Percentiles rank a stretch among this genome's conserved stretches.
Evolutionary conservation across 1,284 basidiomycete genomes (phyloP).

Genomic region (Microbotryum scabiosae): DNA sequence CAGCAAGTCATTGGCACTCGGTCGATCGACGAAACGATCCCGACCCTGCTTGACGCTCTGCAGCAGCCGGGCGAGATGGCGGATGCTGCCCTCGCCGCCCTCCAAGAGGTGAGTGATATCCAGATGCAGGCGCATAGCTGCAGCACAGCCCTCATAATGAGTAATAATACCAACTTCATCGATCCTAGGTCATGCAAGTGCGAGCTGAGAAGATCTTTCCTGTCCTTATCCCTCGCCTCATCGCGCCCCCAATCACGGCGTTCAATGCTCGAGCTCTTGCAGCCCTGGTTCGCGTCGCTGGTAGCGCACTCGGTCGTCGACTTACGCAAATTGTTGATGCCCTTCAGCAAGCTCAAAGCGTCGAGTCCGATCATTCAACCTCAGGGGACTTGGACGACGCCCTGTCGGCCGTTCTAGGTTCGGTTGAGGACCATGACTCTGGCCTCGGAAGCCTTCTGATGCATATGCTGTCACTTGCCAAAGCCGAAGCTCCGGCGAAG

Average conservation of each 20-base stretch:
- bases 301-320: slow-evolving; percentile 74
- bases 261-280: slow-evolving; percentile 93
- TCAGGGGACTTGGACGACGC: slow-evolving; percentile 66
- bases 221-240: slow-evolving; percentile 89
- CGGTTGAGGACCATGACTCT: slow-evolving; percentile 67
- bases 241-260: slow-evolving; percentile 77
- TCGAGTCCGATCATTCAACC: slow-evolving; percentile 59
- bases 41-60: slow-evolving; percentile 85
- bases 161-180: not conserved
- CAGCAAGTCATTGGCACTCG: slow-evolving; percentile 83
- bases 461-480: slow-evolving; percentile 76
- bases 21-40: slow-evolving; percentile 94
- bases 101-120: slow-evolving; percentile 63
- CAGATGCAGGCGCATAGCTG: not conserved
- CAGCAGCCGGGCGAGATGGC: slow-evolving; percentile 81
- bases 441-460: slow-evolving; percentile 83
- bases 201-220: slow-evolving; percentile 93
- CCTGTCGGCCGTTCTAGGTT: slow-evolving; percentile 59
- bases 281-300: slow-evolving; percentile 86
- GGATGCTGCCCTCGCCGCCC: slow-evolving; percentile 81
- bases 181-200: slow-evolving; percentile 45
- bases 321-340: slow-evolving; percentile 66
- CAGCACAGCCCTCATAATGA: not conserved
- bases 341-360: slow-evolving; percentile 59
- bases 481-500: slow-evolving; percentile 58